Percentiles rank a stretch among this genome's conserved stretches.
phyloP scores from a whole-genome alignment of 1,284 basidiomycete species.

The Ganoderma boninense region DNA sequence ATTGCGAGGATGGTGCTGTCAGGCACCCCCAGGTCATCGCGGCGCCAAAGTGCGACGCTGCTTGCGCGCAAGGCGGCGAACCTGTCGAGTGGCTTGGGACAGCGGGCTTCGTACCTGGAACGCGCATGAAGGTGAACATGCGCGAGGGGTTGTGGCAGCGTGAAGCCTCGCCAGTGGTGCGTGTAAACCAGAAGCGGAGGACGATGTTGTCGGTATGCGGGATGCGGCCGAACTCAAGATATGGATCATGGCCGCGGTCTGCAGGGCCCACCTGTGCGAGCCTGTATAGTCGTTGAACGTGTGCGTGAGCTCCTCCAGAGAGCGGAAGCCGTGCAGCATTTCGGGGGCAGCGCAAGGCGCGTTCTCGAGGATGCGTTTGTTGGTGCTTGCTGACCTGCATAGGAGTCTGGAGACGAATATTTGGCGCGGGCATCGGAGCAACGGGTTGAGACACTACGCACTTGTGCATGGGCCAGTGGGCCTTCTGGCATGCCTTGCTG shows the following conservation, averaged over 20 bases:
- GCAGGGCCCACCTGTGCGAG: not conserved
- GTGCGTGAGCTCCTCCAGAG: not conserved
- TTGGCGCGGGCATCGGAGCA: not conserved
- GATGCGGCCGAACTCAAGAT: not conserved
- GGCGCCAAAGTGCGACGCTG: not conserved
- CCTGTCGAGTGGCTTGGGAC: not conserved
- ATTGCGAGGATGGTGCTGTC: not conserved
- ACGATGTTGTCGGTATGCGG: not conserved
- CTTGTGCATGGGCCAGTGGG: not conserved
- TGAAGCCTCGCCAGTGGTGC: not conserved
- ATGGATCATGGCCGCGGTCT: not conserved
- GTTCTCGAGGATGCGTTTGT: not conserved
- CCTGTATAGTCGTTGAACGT: not conserved
- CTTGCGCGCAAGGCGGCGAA: not conserved
- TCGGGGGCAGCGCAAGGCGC: not conserved
- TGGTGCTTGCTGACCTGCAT: not conserved
- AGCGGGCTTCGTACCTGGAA: not conserved
- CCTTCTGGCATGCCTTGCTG: not conserved
- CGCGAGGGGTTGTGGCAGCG: not conserved
- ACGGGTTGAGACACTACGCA: not conserved
- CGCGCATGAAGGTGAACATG: not conserved
- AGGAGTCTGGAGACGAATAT: not conserved
- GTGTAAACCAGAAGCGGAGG: not conserved
- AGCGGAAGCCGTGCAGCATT: not conserved
- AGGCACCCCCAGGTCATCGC: not conserved